phyloP scores from a whole-genome alignment of 164 flowering plant genomes.

The Malania oleifera region DNA sequence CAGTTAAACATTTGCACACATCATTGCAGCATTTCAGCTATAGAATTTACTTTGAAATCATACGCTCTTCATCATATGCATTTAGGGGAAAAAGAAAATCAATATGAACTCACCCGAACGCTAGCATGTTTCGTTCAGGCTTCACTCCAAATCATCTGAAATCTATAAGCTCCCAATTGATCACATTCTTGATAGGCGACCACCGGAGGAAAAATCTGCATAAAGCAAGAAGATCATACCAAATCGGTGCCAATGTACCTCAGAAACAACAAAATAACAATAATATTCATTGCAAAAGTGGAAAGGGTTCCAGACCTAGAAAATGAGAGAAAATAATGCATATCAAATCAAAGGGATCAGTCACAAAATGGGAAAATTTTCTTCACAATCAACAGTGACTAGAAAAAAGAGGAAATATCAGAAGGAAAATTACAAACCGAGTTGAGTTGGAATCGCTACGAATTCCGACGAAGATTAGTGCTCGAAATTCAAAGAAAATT shows the following conservation, averaged over 20 bases:
- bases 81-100: too few relatives aligned
- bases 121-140: constrained; percentile 18
- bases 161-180: constrained; percentile 23
- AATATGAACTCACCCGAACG: constrained; percentile 20
- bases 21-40: too few relatives aligned
- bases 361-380: background rate
- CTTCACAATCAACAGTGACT: background rate
- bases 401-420: background rate
- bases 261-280: constrained; percentile 7
- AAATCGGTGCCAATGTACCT: constrained; percentile 7
- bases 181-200: constrained; percentile 16
- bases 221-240: background rate
- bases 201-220: constrained; percentile 13
- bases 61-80: background rate
- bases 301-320: background rate
- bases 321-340: constrained; percentile 6
- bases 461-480: constrained; percentile 1
- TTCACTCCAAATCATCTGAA: constrained; percentile 22
- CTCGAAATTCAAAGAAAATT: background rate
- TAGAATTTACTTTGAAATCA: too few relatives aligned
- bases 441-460: background rate
- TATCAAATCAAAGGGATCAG: constrained; percentile 4
- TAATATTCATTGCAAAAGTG: background rate
- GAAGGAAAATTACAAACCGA: constrained; percentile 7
- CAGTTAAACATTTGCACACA: too few relatives aligned